Evolutionary conservation across 2,329 filamentous ascomycete species (phyloP).

Genomic region (Cercospora sp.): DNA sequence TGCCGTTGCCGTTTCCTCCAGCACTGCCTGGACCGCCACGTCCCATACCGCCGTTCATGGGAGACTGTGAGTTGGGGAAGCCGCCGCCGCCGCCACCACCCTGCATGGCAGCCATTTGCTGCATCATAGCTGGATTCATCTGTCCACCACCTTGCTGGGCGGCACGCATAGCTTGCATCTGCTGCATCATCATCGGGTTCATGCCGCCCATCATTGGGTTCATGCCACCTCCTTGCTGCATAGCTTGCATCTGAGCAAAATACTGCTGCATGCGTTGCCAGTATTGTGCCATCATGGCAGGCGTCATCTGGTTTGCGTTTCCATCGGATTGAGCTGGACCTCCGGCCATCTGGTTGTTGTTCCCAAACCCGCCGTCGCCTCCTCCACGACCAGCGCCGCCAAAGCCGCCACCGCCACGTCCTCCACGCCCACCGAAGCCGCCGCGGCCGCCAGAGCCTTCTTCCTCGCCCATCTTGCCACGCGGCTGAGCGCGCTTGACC

Average conservation of each 20-base stretch:
- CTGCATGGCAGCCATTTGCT: slow-evolving; percentile 36
- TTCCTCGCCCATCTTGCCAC: slow-evolving; percentile 90
- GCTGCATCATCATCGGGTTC: slow-evolving; percentile 59
- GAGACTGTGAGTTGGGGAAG: slow-evolving; percentile 31
- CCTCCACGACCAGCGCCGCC: slow-evolving; percentile 31
- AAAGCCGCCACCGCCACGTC: slow-evolving; percentile 30
- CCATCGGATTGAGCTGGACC: slow-evolving; percentile 23
- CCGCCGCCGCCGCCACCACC: slow-evolving; percentile 43
- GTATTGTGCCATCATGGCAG: slow-evolving; percentile 97
- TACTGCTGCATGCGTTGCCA: slow-evolving; percentile 99
- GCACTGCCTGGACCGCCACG: slow-evolving; percentile 25
- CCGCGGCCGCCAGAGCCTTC: slow-evolving; percentile 57
- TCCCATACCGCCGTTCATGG: slow-evolving; percentile 43
- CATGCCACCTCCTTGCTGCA: slow-evolving; percentile 55
- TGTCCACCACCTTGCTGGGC: slow-evolving; percentile 29
- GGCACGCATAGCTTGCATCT: slow-evolving; percentile 37
- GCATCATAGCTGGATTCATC: slow-evolving; percentile 62
- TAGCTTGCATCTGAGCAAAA: slow-evolving; percentile 64
- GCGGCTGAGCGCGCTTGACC: slow-evolving; percentile 95
- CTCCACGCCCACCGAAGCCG: slow-evolving; percentile 18
- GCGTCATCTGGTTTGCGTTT: slow-evolving; percentile 70
- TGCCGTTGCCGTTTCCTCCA: not conserved
- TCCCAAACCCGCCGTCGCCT: slow-evolving; percentile 44
- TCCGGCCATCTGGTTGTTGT: slow-evolving; percentile 29
- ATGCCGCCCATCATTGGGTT: slow-evolving; percentile 46